phyloP scores from a whole-genome alignment of 1,139 yeast genomes.

The Pichia sp. region DNA sequence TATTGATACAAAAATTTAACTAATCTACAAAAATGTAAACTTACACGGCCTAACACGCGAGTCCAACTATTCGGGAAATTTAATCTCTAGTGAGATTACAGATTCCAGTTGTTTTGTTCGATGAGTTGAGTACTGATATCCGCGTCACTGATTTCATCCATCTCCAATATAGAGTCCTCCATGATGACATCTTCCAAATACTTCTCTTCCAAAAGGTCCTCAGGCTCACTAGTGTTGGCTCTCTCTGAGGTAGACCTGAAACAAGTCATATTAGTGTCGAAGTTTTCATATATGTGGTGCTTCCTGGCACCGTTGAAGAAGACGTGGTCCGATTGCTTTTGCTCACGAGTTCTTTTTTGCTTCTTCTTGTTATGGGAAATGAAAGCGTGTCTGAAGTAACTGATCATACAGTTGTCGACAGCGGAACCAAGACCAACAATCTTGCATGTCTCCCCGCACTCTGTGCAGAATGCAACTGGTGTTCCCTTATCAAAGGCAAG shows the following conservation, averaged over 20 bases:
- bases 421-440: background rate
- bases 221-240: background rate
- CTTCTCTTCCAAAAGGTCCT: background rate
- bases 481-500: constrained; percentile 16
- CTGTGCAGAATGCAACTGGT: constrained; percentile 4
- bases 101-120: background rate
- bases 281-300: background rate
- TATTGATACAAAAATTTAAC: too few species aligned
- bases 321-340: constrained; percentile 5
- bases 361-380: constrained; percentile 6
- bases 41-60: too few species aligned
- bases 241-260: background rate
- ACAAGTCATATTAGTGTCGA: background rate
- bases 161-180: background rate
- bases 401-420: constrained; percentile 5
- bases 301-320: constrained; percentile 5
- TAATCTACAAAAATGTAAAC: too few species aligned
- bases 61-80: too few species aligned
- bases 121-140: background rate
- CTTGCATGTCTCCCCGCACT: constrained; percentile 7
- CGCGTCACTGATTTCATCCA: background rate
- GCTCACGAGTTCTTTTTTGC: constrained; percentile 4
- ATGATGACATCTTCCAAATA: background rate
- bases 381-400: constrained; percentile 10
- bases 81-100: too few species aligned